These are phyloP conservation scores for Ogataea dorogensis DNA, from an alignment of 805 yeast species.

Conservation along the genomic window DNA sequence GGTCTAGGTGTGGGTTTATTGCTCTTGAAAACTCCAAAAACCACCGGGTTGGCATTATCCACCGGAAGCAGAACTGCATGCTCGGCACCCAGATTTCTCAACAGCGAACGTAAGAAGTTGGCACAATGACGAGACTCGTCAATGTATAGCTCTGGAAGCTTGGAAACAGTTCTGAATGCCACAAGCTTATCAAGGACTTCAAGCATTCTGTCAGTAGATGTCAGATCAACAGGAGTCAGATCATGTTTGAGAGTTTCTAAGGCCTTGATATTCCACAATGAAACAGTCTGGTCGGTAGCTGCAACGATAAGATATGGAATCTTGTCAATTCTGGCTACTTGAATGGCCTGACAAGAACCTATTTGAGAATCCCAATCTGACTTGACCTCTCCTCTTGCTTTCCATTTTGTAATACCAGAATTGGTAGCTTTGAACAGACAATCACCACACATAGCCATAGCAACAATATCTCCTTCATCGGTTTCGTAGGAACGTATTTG, in stretches of 20 bases:
- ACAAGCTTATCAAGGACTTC: conserved; percentile 60
- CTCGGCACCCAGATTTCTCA: conserved; percentile 68
- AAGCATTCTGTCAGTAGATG: conserved; percentile 53
- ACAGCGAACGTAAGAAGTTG: conserved; percentile 58
- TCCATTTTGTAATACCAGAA: conserved; percentile 50
- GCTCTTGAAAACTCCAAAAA: conserved; percentile 67
- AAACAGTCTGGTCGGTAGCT: conserved; percentile 64
- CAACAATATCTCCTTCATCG: conserved; percentile 52
- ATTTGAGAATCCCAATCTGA: conserved; percentile 52
- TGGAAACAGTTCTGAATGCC: conserved; percentile 74
- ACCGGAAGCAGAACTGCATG: conserved; percentile 69
- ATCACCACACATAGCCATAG: conserved; percentile 54
- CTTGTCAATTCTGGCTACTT: conserved; percentile 40
- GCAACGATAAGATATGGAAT: conserved; percentile 59
- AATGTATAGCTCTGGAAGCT: conserved; percentile 61
- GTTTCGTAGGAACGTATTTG: conserved; percentile 44
- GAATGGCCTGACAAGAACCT: conserved; percentile 58
- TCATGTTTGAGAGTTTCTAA: conserved; percentile 16
- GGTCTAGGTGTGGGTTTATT: conserved; percentile 27
- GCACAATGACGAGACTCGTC: conserved; percentile 89
- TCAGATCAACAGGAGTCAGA: conserved; percentile 11
- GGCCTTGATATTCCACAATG: conserved; percentile 63
- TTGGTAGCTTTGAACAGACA: conserved; percentile 64
- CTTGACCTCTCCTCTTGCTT: conserved; percentile 43
- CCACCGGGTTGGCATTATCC: conserved; percentile 79